Evolutionary conservation across 192 early-diverging fungal genomes (phyloP).

Genomic region (Geranomyces michiganensis): DNA sequence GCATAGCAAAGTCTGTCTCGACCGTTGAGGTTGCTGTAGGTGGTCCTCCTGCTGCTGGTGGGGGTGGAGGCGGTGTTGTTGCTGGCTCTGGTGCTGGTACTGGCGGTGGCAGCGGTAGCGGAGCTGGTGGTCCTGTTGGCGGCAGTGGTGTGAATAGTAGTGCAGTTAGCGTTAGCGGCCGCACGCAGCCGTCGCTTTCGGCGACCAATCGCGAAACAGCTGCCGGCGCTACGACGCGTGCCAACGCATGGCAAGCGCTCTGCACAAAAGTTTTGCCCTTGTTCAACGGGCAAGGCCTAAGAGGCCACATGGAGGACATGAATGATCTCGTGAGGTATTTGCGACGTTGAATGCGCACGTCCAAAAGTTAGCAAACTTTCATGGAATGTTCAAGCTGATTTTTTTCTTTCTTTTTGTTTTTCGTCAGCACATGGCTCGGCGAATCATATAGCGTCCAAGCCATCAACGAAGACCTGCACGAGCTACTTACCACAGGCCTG

Average conservation of each 20-base stretch:
- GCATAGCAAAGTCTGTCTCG: not conserved
- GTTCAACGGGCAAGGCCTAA: conserved; percentile 84
- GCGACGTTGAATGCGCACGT: too few species aligned
- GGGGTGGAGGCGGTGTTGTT: too few species aligned
- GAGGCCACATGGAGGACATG: conserved; percentile 81
- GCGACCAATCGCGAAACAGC: not conserved
- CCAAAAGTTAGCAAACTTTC: too few species aligned
- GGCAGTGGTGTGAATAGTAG: too few species aligned
- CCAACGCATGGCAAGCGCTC: conserved; percentile 68
- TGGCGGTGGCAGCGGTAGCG: too few species aligned
- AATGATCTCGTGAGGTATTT: conserved; percentile 74
- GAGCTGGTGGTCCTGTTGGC: too few species aligned
- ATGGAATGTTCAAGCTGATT: too few species aligned
- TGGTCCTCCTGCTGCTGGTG: too few species aligned
- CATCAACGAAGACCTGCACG: conserved; percentile 60
- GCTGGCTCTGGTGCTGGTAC: too few species aligned
- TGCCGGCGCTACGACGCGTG: not conserved
- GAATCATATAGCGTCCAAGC: not conserved
- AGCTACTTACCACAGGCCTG: conserved; percentile 65
- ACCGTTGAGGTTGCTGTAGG: not conserved
- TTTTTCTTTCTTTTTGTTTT: not conserved
- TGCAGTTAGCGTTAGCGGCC: not conserved
- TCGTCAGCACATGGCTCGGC: conserved; percentile 3
- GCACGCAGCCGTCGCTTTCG: not conserved
- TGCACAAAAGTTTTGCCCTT: conserved; percentile 77